phyloP scores from a whole-genome alignment of 2,329 filamentous ascomycete genomes.

The Diaporthe longicolla region DNA sequence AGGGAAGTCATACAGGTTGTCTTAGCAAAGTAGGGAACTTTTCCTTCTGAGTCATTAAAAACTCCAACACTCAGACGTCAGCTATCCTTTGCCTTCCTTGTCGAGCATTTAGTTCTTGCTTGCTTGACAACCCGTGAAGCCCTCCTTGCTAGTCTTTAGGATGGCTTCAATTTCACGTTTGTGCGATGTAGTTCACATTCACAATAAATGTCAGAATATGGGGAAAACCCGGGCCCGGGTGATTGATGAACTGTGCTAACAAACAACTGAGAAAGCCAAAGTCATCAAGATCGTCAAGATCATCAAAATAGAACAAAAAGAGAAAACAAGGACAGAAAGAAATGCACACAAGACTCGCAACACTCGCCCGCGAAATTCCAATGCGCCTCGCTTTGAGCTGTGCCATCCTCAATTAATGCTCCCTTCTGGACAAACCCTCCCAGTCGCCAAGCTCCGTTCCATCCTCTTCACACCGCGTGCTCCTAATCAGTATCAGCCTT shows the following conservation, averaged over 20 bases:
- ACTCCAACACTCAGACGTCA: too few species aligned
- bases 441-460: neutral
- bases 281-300: neutral
- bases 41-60: too few species aligned
- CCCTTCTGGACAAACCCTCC: neutral
- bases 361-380: neutral
- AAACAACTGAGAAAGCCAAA: neutral
- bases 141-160: too few species aligned
- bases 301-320: neutral
- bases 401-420: constrained; percentile 8
- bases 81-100: neutral
- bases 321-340: neutral
- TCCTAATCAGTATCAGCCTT: neutral
- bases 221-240: neutral
- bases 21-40: too few species aligned
- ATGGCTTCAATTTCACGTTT: too few species aligned
- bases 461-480: neutral
- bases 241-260: neutral
- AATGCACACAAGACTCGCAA: neutral
- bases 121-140: too few species aligned
- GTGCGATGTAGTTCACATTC: neutral
- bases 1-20: too few species aligned
- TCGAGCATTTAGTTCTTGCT: neutral
- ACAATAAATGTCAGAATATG: neutral
- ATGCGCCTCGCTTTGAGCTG: neutral